A percentile compares a stretch with the other conserved stretches of the same genome.
Conservation (phyloP, 2,329 filamentous ascomycete genomes). For the Sclerotinia trifoliorum region DNA sequence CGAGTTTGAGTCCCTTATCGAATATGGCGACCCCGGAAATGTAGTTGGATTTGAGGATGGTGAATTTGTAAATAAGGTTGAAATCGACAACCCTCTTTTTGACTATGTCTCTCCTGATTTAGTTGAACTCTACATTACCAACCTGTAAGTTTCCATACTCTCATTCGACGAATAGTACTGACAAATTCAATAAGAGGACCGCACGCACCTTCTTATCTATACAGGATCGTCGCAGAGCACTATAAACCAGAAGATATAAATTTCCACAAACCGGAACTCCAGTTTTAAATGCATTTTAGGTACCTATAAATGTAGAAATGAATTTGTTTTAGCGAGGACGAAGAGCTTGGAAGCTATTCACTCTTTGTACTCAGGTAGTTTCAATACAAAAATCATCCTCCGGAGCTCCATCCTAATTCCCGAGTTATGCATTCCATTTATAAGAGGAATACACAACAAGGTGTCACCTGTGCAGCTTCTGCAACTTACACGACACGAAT, state of each 20-base stretch:
- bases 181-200: slow-evolving; percentile 50
- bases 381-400: slow-evolving; percentile 6
- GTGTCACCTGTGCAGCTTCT: not conserved
- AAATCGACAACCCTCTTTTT: slow-evolving; percentile 74
- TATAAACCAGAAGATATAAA: slow-evolving; percentile 72
- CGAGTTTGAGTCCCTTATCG: slow-evolving; percentile 76
- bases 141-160: slow-evolving; percentile 57
- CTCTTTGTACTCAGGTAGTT: not conserved
- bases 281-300: slow-evolving; percentile 28
- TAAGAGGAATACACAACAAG: not conserved
- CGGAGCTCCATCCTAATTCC: not conserved
- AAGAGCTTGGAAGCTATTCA: too few relatives aligned
- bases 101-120: slow-evolving; percentile 78
- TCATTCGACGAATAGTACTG: slow-evolving; percentile 32
- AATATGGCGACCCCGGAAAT: slow-evolving; percentile 78
- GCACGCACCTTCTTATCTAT: slow-evolving; percentile 70
- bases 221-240: slow-evolving; percentile 70
- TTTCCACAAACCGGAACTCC: slow-evolving; percentile 47
- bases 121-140: slow-evolving; percentile 82
- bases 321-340: too few relatives aligned
- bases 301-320: too few relatives aligned
- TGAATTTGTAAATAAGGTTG: slow-evolving; percentile 71
- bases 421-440: not conserved
- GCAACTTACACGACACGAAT: not conserved
- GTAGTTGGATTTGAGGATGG: slow-evolving; percentile 79